These are phyloP conservation scores for Amaranthus cruentus DNA, from an alignment of 148 eudicot genomes.

Conservation along the genomic window DNA sequence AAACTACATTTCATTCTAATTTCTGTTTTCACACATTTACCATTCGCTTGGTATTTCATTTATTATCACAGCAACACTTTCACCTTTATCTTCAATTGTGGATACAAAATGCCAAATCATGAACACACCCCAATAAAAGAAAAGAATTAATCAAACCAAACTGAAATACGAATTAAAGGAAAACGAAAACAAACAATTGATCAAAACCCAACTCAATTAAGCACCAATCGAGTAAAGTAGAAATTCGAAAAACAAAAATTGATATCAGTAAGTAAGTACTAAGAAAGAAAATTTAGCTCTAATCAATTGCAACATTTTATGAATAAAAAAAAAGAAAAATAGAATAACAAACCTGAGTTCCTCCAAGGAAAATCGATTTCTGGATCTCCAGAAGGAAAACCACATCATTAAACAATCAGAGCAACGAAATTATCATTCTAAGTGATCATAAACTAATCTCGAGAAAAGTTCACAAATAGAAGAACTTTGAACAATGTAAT, in stretches of 20 bases:
- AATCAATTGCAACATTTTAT: not conserved
- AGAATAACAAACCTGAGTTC: slow-evolving; percentile 61
- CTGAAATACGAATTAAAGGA: not conserved
- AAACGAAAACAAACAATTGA: not conserved
- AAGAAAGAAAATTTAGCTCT: not conserved
- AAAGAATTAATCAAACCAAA: not conserved
- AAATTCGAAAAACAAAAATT: not conserved
- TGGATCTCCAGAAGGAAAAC: slow-evolving; percentile 89
- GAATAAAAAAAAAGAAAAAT: not conserved
- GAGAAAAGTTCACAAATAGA: not conserved
- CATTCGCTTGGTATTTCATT: not conserved
- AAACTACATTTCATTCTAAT: too few species aligned
- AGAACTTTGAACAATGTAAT: not conserved
- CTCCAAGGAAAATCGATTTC: slow-evolving; percentile 78
- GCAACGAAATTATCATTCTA: slow-evolving; percentile 35
- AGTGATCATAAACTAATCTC: not conserved
- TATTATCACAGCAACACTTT: not conserved
- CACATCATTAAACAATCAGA: slow-evolving; percentile 64
- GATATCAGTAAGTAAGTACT: not conserved
- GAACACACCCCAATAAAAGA: not conserved
- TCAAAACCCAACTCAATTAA: not conserved
- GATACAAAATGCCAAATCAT: too few species aligned
- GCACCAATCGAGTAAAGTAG: not conserved
- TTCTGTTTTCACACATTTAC: not conserved
- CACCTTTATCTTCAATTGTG: too few species aligned